Evolutionary conservation across 345 rosid species (phyloP), one percentile per base, ranked within the genome.

Genomic region (Citrus cavaleriei): DNA sequence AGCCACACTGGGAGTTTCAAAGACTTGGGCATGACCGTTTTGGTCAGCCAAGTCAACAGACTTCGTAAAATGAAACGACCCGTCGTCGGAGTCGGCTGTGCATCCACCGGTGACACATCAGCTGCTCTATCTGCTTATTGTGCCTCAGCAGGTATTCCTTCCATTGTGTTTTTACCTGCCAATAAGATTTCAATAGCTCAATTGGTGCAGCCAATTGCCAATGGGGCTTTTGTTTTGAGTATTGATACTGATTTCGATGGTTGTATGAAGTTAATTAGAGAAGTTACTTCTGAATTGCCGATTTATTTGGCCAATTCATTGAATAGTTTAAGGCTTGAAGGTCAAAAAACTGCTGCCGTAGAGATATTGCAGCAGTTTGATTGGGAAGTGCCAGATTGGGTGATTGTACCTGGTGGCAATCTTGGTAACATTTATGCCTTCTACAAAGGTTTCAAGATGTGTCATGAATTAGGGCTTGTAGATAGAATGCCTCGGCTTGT

Each of bases 351-450:
- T 8, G 97, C 97, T 32, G 98, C 97, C 0, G 89, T 95, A 4
- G 97, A 94, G 89, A 94, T 94, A 72, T 75, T 94, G 82, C 98
- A 94, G 90, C 98, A 94, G 86, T 93, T 93, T 75, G 91, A 95
- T 66, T 95, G 98, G 97, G 88, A 90, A 77, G 97, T 95, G 58
- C 98, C 98, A 0, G 97, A 95, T 76, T 95, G 98, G 98, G 98
- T 95, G 34, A 90, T 95, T n/a, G 92, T 95, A 63, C 98, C 97
- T 0, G 98, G 98, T 55, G 97, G 97, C 13, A 95, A 95, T 72
- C 83, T 95, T 21, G 98, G 98, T 5, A 95, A 95, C 78, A 95
- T 95, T 7, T 95, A 95, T 66, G 97, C 98, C 3, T 93, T 95
- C 77, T 95, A 91, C 70, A 95, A 91, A 82, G 98, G 98, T 14